phyloP scores from a whole-genome alignment of 2,329 filamentous ascomycete genomes.

The Fusarium palustre region DNA sequence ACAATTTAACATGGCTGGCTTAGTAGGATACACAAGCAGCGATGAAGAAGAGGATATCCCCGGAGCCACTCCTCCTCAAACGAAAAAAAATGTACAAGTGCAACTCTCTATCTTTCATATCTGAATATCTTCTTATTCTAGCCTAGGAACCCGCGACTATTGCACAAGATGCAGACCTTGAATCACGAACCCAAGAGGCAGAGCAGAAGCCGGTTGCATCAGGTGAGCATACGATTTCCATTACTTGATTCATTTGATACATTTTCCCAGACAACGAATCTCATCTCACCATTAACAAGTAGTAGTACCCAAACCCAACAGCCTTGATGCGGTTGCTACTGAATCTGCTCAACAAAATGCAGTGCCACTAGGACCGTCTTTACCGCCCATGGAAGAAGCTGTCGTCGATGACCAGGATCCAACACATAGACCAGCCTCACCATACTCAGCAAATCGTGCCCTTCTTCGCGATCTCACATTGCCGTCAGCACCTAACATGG shows the following conservation, averaged over 20 bases:
- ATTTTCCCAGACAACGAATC: neutral
- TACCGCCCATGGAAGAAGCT: conserved; percentile 50
- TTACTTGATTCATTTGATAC: neutral
- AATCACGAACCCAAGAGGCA: conserved; percentile 5
- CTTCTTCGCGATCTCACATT: conserved; percentile 79
- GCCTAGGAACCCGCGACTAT: conserved; percentile 13
- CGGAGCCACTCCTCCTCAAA: conserved; percentile 9
- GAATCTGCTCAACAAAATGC: conserved; percentile 50
- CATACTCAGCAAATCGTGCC: conserved; percentile 74
- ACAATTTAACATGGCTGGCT: conserved; percentile 55
- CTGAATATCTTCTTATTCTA: conserved; percentile 12
- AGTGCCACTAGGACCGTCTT: conserved; percentile 55
- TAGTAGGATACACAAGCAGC: conserved; percentile 65
- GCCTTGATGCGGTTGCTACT: conserved; percentile 32
- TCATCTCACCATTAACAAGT: conserved; percentile 2
- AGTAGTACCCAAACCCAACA: conserved; percentile 19
- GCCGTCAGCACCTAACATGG: conserved; percentile 76
- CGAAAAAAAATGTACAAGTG: conserved; percentile 26
- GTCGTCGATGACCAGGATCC: conserved; percentile 38
- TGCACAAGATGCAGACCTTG: neutral
- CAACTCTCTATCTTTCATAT: neutral
- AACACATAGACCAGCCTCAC: conserved; percentile 63
- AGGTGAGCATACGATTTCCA: conserved; percentile 8
- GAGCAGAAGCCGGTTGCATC: conserved; percentile 2
- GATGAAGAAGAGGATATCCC: conserved; percentile 60